A percentile compares a stretch with the other conserved stretches of the same genome.
Evolutionary conservation across 2,329 filamentous ascomycete genomes (phyloP).

Genomic region (Pseudogymnoascus sp.): DNA sequence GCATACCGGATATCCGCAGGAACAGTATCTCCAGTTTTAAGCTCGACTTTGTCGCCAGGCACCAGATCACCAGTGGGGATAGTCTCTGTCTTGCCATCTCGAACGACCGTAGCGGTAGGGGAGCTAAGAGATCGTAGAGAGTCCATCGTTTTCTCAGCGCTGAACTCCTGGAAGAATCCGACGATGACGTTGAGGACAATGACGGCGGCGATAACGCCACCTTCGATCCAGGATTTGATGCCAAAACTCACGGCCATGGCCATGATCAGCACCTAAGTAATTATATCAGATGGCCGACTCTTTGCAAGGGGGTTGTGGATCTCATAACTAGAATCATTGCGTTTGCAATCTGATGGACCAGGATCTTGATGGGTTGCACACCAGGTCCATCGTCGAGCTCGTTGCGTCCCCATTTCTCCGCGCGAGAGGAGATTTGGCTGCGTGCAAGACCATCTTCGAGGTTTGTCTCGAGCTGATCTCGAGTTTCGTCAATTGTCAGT

Average conservation of each 20-base stretch:
- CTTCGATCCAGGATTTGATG: slow-evolving; percentile 52
- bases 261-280: slow-evolving; percentile 39
- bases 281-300: slow-evolving; percentile 18
- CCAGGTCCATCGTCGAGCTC: slow-evolving; percentile 52
- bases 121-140: slow-evolving; percentile 41
- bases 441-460: slow-evolving; percentile 47
- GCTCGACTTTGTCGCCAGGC: slow-evolving; percentile 48
- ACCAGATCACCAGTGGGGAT: slow-evolving; percentile 46
- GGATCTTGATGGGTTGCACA: slow-evolving; percentile 53
- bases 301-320: not conserved
- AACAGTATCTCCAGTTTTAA: slow-evolving; percentile 39
- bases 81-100: slow-evolving; percentile 40
- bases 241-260: slow-evolving; percentile 50
- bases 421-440: slow-evolving; percentile 43
- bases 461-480: slow-evolving; percentile 46
- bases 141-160: slow-evolving; percentile 45
- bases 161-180: slow-evolving; percentile 46
- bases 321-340: slow-evolving; percentile 54
- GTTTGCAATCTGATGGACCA: slow-evolving; percentile 58
- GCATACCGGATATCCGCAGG: slow-evolving; percentile 32
- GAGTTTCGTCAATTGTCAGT: slow-evolving; percentile 43
- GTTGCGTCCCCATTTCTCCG: slow-evolving; percentile 51
- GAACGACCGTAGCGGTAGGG: slow-evolving; percentile 40
- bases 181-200: slow-evolving; percentile 50
- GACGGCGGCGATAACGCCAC: slow-evolving; percentile 48